Base-by-base conservation (phyloP, 768 basidiomycete species). In the Lepiota venenata region DNA sequence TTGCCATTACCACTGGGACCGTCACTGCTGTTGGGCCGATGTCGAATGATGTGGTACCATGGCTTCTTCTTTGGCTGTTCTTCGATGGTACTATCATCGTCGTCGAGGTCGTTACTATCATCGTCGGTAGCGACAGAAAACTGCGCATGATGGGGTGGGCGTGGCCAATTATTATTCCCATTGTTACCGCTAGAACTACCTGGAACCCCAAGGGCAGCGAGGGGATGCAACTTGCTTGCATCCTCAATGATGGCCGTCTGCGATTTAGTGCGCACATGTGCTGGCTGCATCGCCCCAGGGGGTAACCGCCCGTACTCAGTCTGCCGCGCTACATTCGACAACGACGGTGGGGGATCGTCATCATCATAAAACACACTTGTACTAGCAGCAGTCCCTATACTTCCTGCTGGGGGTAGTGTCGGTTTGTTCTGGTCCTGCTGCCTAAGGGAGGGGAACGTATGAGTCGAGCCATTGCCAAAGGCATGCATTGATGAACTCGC, bases 171-270 rank as follows among this genome's bases (percentile, higher is more conserved):
- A 41, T 35, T 25, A 20, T 25, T 16, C 18, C 42, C 48, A 8
- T 40, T 40, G 45, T 29, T 35, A 48, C 38, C 29, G n/a, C n/a
- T n/a, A 46, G 50, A 44, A 41, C 35, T 16, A 42, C n/a, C 35
- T 27, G 41, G 12, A 43, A 40, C 18, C 44, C 56, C 18, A 18
- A 52, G 22, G 47, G 51, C 51, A 15, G 49, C 36, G 16, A 50
- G 47, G 25, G 15, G 47, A 41, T 55, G 57, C 62, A 64, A 61
- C 57, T 67, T 66, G 45, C 69, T 69, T 4, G 76, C 78, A 58
- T 86, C 76, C 55, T 93, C 89, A n/a, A 93, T 83, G 55, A 93
- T 82, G 2, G 91, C 91, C 2, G 85, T 87, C 65, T 93, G 91
- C 29, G 90, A 92, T 71, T 85, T 84, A 16, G 84, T 90, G 43